Evolutionary conservation across 352 stramenopile genomes (phyloP), one percentile per base, ranked within the genome.

Genomic region (Elongisporangium prolatum): DNA sequence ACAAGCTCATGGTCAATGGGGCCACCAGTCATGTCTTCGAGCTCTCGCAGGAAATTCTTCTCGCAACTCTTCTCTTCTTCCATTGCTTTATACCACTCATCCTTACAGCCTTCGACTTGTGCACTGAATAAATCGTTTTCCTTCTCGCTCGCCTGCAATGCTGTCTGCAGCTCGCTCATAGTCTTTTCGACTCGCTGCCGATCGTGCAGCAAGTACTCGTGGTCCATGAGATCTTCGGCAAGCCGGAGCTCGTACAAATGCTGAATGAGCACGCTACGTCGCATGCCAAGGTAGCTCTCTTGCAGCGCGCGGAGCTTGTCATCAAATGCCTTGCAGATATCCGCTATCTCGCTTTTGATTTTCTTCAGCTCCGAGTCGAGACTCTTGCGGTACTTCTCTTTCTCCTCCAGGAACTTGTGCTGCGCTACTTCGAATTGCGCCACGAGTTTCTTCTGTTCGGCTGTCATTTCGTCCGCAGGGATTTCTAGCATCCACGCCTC

Each of bases 301-400:
- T 72, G 69, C 22, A 96, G 54, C 6, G 58, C 67, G 9, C 75
- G 68, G 3, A 98, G 60, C 54, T 84, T 87, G 18, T 98, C 87
- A 64, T 97, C 91, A 52, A 97, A 97, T 0, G 55, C 70, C 22
- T 73, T 72, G 55, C 86, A 86, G 38, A 97, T 64, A 25, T 97
- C 90, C 9, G 58, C 44, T n/a, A 97, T 85, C 55, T 97, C 89
- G 13, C 69, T 70, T 34, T 74, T 65, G 38, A 89, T 75, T 57
- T 94, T 96, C 52, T 94, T 93, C 38, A 97, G 72, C 61, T 97
- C 89, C 25, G 95, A 72, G 63, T 97, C 84, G 11, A 98, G 67
- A 18, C 75, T 81, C 64, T 98, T 97, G 18, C 79, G 77, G 61
- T 94, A 93, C 57, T 97, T 97, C 25, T 97, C 92, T 34, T 93